Conservation (phyloP, 345 rosid species). For the Salix dunnii region DNA sequence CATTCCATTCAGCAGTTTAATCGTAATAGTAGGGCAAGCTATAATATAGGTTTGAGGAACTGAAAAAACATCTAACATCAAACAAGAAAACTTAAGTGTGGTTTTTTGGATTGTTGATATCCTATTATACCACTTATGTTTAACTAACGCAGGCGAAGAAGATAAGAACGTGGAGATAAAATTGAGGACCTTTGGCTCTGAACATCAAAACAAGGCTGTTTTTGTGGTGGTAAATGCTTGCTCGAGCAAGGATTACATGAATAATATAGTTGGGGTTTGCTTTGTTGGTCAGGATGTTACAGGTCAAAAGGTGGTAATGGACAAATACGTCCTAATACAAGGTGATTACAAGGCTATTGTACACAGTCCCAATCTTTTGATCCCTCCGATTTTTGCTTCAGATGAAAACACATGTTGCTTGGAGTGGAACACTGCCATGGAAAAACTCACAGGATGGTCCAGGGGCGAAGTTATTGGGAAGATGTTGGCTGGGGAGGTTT, state of each 20-base stretch:
- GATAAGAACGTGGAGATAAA: conserved; percentile 90
- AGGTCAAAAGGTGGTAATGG: conserved; percentile 88
- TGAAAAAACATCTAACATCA: background rate
- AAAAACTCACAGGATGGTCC: conserved; percentile 82
- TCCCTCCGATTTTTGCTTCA: conserved; percentile 94
- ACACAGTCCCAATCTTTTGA: conserved; percentile 89
- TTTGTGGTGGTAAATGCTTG: conserved; percentile 91
- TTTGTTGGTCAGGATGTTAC: conserved; percentile 94
- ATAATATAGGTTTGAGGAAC: background rate
- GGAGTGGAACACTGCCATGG: conserved; percentile 99
- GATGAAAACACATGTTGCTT: conserved; percentile 87
- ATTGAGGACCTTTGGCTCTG: conserved; percentile 67
- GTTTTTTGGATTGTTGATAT: background rate
- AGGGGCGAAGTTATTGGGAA: conserved; percentile 72
- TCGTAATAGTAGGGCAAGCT: background rate
- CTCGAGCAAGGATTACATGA: conserved; percentile 81
- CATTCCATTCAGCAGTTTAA: background rate
- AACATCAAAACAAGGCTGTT: conserved; percentile 56
- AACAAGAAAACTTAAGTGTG: background rate
- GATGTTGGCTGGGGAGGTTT: conserved; percentile 89
- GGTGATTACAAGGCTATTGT: conserved; percentile 90
- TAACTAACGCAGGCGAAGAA: conserved; percentile 66
- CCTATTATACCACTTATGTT: background rate
- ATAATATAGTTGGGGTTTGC: conserved; percentile 92
- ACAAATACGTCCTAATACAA: conserved; percentile 83